Evolutionary conservation across 345 rosid species (phyloP), one percentile per base, ranked within the genome.

Genomic region (Eucalyptus microcorys): DNA sequence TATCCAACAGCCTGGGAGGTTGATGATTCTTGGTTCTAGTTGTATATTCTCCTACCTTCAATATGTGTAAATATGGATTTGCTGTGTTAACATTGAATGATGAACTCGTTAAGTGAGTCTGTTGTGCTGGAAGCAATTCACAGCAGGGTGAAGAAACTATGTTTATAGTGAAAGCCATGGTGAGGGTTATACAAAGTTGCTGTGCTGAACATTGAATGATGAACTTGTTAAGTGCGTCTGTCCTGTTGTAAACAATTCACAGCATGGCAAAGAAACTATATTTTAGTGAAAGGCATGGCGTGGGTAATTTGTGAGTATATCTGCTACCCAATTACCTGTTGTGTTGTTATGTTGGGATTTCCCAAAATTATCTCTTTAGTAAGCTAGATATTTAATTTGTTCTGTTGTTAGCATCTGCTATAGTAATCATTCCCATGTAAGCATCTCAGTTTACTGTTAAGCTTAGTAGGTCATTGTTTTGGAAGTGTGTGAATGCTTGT

Each of bases 1-100:
- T 92, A 34, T 92, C 95, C 49, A 93, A 86, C 84, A 91, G 95
- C 57, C 93, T 94, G 98, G 99, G 98, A 88, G 98, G 95, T 88
- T 97, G 91, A 95, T 71, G 66, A 21, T 12, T 49, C 13, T 32
- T 21, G 47, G 34, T 86, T 22, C 53, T 76, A 19, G 30, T 76
- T 40, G 84, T 76, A 40, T 10, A 76, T 76, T 76, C 84, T 76
- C 15, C 84, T 76, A 21, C 47, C 30, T 76, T 40, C 30, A 76
- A 21, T 71, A 37, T 21, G 47, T 76, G 84, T 40, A 19, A 40
- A 76, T 76, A 40, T 76, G 45, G 47, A 40, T 43, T 40, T 76
- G 47, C 47, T 76, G 30, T 21, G 45, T 76, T 76, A 37, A 76
- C 16, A 37, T 76, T 21, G 30, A 76, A 40, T 42, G 42, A 76